phyloP scores from a whole-genome alignment of 768 basidiomycete species.

The Hortiboletus campestris region DNA sequence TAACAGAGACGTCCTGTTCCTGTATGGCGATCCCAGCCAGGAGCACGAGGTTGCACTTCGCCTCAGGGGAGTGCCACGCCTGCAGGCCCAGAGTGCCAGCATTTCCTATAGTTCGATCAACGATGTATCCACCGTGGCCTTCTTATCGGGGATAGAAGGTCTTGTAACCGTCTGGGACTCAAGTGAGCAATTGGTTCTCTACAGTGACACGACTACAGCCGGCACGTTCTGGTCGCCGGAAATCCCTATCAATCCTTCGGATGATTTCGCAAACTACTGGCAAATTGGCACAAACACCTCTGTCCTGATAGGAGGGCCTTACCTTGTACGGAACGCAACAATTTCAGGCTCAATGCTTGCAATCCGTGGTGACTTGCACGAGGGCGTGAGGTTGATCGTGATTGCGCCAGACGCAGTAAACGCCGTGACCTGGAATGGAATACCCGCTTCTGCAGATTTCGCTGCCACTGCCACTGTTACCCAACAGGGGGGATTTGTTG shows the following conservation, averaged over 20 bases:
- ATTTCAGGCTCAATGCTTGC: conserved; percentile 50
- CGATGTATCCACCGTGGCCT: conserved; percentile 44
- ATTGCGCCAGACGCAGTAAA: conserved; percentile 55
- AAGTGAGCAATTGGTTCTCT: conserved; percentile 63
- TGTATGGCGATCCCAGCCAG: conserved; percentile 55
- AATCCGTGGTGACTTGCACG: conserved; percentile 68
- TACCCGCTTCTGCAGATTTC: conserved; percentile 36
- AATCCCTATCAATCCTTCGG: conserved; percentile 40
- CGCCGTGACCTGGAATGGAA: conserved; percentile 73
- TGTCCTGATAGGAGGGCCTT: conserved; percentile 63
- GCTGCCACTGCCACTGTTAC: conserved; percentile 31
- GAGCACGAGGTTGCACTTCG: conserved; percentile 53
- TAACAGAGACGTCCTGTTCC: conserved; percentile 58
- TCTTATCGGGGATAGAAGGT: conserved; percentile 56
- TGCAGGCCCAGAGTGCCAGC: conserved; percentile 23
- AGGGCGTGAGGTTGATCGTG: conserved; percentile 54
- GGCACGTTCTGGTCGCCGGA: conserved; percentile 77
- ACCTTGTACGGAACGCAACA: conserved; percentile 57
- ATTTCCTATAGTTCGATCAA: conserved; percentile 27
- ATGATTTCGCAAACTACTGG: conserved; percentile 62
- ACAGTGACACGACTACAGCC: conserved; percentile 62
- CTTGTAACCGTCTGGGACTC: conserved; percentile 67
- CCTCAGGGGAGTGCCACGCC: conserved; percentile 47
- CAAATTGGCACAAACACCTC: conserved; percentile 69
- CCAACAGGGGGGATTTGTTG: conserved; percentile 47